Conservation (phyloP, 2,329 filamentous ascomycete species). For the Lecanicillium sp. region DNA sequence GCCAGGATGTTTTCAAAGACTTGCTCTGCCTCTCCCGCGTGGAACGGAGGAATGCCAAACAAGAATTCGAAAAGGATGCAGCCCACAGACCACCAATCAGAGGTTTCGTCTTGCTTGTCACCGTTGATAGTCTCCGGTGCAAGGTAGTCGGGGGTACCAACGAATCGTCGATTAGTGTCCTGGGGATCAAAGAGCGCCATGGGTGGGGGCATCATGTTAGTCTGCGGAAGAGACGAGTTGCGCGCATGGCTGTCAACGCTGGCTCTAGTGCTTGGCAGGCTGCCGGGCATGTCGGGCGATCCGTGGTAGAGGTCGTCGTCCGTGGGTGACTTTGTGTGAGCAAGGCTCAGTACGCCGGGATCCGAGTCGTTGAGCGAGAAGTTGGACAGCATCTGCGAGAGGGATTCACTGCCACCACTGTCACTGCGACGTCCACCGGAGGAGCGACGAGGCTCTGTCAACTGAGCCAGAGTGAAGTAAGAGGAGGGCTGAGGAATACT, state of each 20-base stretch:
- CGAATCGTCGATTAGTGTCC: constrained; percentile 86
- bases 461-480: constrained; percentile 76
- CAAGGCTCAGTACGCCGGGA: constrained; percentile 35
- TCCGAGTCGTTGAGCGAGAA: constrained; percentile 66
- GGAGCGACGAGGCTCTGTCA: constrained; percentile 58
- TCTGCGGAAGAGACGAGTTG: constrained; percentile 34
- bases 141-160: constrained; percentile 94
- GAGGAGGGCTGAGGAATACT: constrained; percentile 74
- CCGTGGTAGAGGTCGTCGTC: constrained; percentile 72
- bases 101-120: constrained; percentile 91
- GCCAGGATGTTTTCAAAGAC: constrained; percentile 96
- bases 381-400: constrained; percentile 75
- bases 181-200: constrained; percentile 95
- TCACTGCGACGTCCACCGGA: constrained; percentile 80
- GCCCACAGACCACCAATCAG: constrained; percentile 99
- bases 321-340: constrained; percentile 47
- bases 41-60: constrained; percentile 89
- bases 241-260: constrained; percentile 30
- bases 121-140: constrained; percentile 96
- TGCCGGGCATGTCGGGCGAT: constrained; percentile 68
- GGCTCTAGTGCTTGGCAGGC: constrained; percentile 21
- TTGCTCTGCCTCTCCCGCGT: constrained; percentile 80
- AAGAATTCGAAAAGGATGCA: constrained; percentile 97
- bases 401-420: constrained; percentile 80
- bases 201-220: constrained; percentile 77